Conservation (phyloP, 768 basidiomycete genomes). For the Suillus variegatus region DNA sequence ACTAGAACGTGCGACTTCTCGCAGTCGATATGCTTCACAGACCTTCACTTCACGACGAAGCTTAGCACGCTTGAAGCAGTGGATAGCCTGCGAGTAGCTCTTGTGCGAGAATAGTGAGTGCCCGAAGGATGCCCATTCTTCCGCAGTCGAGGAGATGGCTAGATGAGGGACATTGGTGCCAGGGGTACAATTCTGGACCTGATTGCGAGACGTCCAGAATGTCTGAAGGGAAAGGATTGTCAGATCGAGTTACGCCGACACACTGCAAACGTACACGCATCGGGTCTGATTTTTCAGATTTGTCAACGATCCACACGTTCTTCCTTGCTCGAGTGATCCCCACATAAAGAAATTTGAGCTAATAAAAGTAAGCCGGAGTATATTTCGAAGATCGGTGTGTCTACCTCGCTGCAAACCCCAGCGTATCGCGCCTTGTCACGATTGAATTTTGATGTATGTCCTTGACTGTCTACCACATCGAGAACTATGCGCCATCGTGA, state of each 20-base stretch:
- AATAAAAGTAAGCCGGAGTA: neutral
- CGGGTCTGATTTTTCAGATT: slow-evolving; percentile 53
- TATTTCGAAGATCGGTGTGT: slow-evolving; percentile 5
- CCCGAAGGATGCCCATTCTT: slow-evolving; percentile 48
- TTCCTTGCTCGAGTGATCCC: slow-evolving; percentile 70
- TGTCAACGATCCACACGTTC: slow-evolving; percentile 72
- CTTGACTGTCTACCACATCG: slow-evolving; percentile 35
- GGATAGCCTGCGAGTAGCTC: slow-evolving; percentile 48
- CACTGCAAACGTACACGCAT: slow-evolving; percentile 47
- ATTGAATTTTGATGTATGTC: slow-evolving; percentile 45
- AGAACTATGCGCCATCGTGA: slow-evolving; percentile 64
- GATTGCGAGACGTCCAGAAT: slow-evolving; percentile 49
- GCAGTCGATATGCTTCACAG: slow-evolving; percentile 54
- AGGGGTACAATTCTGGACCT: slow-evolving; percentile 53
- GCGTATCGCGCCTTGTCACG: slow-evolving; percentile 48
- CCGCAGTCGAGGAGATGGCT: slow-evolving; percentile 50
- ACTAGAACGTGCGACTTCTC: slow-evolving; percentile 47
- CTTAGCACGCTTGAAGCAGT: slow-evolving; percentile 53
- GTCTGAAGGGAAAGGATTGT: slow-evolving; percentile 33
- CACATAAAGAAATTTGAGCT: slow-evolving; percentile 73
- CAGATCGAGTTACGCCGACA: neutral
- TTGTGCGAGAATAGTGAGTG: slow-evolving; percentile 40
- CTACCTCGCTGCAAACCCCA: slow-evolving; percentile 58
- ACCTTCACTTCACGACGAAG: slow-evolving; percentile 44
- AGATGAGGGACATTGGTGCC: slow-evolving; percentile 51